phyloP scores from a whole-genome alignment of 2,329 filamentous ascomycete genomes.

The Coniella vitis region DNA sequence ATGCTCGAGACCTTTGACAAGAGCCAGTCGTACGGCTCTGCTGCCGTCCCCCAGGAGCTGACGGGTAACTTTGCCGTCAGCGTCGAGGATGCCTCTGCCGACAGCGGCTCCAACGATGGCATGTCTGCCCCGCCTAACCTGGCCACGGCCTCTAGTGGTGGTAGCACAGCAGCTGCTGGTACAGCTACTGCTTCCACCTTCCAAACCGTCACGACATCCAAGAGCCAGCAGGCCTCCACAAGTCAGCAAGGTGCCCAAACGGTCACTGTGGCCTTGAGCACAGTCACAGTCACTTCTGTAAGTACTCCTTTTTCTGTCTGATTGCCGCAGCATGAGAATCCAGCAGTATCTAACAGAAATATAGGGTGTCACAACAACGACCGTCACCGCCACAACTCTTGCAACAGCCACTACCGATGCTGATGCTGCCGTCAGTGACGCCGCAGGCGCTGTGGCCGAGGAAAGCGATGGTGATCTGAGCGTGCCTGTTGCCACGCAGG shows the following conservation, averaged over 20 bases:
- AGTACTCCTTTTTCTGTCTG: not conserved
- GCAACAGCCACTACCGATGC: too few species aligned
- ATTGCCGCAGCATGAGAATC: not conserved
- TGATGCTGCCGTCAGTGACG: not conserved
- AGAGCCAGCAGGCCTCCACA: not conserved
- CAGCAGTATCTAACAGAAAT: not conserved
- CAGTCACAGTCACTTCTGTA: slow-evolving; percentile 14
- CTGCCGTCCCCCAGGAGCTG: slow-evolving; percentile 40
- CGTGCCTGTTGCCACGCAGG: not conserved
- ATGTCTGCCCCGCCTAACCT: slow-evolving; percentile 14
- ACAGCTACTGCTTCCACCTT: slow-evolving; percentile 13
- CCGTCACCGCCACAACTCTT: not conserved
- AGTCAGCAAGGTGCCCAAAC: not conserved
- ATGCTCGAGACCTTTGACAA: slow-evolving; percentile 25
- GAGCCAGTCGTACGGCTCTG: slow-evolving; percentile 34
- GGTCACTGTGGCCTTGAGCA: slow-evolving; percentile 9
- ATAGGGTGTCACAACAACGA: slow-evolving; percentile 7
- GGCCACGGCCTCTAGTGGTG: not conserved
- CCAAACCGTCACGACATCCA: slow-evolving; percentile 9
- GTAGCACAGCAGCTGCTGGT: not conserved
- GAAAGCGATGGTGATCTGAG: slow-evolving; percentile 5
- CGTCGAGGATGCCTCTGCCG: slow-evolving; percentile 19
- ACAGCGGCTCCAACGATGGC: slow-evolving; percentile 14
- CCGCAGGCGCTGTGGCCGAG: slow-evolving; percentile 1
- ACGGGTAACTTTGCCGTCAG: slow-evolving; percentile 37